Evolutionary conservation across 2,329 filamentous ascomycete genomes (phyloP).

Genomic region (Tolypocladium amazonense): DNA sequence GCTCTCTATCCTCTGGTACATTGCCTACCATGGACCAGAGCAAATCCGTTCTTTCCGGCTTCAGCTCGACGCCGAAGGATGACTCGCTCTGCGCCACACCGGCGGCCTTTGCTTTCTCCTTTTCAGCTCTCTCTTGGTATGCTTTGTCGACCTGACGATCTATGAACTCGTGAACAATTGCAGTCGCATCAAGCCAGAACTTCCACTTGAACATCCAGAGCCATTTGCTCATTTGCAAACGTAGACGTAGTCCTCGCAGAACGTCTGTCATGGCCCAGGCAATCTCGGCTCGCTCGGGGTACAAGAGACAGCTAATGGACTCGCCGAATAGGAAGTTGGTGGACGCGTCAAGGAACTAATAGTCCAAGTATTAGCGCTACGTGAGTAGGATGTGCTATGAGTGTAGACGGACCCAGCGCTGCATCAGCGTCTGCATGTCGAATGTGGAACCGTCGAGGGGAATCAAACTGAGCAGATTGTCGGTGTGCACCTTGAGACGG

Average conservation of each 20-base stretch:
- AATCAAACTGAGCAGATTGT: neutral
- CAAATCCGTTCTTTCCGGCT: neutral
- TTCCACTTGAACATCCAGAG: neutral
- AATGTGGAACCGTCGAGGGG: neutral
- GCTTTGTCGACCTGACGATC: neutral
- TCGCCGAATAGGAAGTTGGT: neutral
- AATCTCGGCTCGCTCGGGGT: neutral
- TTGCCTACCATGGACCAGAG: neutral
- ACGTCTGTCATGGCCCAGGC: neutral
- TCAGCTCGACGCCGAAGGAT: neutral
- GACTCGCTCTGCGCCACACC: neutral
- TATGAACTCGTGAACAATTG: neutral
- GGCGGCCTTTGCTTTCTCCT: neutral
- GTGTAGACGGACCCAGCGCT: neutral
- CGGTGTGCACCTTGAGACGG: neutral
- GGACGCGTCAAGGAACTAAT: neutral
- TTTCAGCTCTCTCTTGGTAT: neutral
- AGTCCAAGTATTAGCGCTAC: neutral
- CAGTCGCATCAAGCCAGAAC: neutral
- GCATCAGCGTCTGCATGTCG: neutral
- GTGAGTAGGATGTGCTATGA: too few relatives aligned
- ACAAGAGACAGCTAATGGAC: neutral
- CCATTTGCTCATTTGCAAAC: neutral
- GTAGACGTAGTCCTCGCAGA: neutral
- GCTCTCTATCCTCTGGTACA: neutral